Evolutionary conservation across 106 monocot genomes (phyloP).

Genomic region (Ottelia alismoides): DNA sequence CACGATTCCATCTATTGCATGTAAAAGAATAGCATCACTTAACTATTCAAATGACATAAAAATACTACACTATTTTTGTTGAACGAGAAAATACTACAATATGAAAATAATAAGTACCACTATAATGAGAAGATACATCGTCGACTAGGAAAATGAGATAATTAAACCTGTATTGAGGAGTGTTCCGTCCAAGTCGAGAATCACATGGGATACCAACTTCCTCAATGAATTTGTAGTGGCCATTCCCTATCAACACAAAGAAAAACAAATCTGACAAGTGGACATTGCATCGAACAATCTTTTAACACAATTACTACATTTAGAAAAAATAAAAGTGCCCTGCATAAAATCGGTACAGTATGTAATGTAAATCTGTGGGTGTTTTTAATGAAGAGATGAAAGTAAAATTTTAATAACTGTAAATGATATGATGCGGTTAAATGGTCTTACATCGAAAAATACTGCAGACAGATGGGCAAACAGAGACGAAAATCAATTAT

Average conservation of each 20-base stretch:
- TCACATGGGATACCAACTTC: slow-evolving; percentile 58
- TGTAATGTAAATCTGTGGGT: too few species aligned
- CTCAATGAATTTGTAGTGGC: slow-evolving; percentile 21
- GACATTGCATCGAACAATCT: too few species aligned
- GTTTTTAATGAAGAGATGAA: too few species aligned
- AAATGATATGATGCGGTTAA: too few species aligned
- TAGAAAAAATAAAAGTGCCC: too few species aligned
- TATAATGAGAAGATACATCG: not conserved
- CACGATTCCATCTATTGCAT: slow-evolving; percentile 46
- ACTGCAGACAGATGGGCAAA: too few species aligned
- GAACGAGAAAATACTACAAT: not conserved
- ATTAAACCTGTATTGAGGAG: slow-evolving; percentile 66
- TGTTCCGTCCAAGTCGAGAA: slow-evolving; percentile 77
- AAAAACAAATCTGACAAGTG: not conserved
- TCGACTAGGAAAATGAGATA: not conserved
- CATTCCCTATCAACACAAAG: not conserved
- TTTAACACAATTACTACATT: too few species aligned
- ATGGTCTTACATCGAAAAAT: too few species aligned
- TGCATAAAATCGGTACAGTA: too few species aligned
- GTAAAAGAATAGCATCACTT: not conserved
- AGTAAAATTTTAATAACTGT: too few species aligned
- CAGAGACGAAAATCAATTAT: too few species aligned
- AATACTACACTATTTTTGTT: not conserved
- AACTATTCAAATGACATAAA: not conserved
- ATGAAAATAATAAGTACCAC: not conserved